Evolutionary conservation across 768 basidiomycete species (phyloP).

Genomic region (Xerocomellus dryophilus): DNA sequence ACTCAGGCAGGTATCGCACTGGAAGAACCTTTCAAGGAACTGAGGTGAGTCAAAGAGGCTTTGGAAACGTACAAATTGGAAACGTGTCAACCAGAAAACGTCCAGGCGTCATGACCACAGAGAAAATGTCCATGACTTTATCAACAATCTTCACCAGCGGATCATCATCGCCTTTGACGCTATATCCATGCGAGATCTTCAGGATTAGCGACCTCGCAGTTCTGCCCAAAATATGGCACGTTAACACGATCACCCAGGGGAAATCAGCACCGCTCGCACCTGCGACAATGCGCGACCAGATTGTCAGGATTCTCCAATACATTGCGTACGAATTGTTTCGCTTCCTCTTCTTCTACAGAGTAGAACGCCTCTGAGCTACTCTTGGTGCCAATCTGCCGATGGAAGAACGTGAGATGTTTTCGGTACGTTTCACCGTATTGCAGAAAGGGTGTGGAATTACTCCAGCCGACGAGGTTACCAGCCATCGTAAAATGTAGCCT

Average conservation of each 20-base stretch:
- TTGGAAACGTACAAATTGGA: slow-evolving; percentile 6
- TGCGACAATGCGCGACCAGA: slow-evolving; percentile 3
- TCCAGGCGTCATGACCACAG: slow-evolving; percentile 2
- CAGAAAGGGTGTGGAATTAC: neutral
- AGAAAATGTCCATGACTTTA: slow-evolving; percentile 17
- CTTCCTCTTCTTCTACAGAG: slow-evolving; percentile 1
- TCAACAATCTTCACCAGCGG: slow-evolving; percentile 31
- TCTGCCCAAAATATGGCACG: slow-evolving; percentile 18
- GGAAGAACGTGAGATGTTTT: slow-evolving; percentile 8
- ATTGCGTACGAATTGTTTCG: slow-evolving; percentile 1
- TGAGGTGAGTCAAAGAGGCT: neutral
- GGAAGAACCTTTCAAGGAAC: neutral
- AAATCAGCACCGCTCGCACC: neutral
- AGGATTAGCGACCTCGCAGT: slow-evolving; percentile 34
- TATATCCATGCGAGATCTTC: slow-evolving; percentile 36
- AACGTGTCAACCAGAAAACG: slow-evolving; percentile 11
- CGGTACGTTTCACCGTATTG: slow-evolving; percentile 7
- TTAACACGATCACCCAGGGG: neutral
- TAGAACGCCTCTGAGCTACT: slow-evolving; percentile 3
- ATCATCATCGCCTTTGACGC: slow-evolving; percentile 31
- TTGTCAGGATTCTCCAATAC: slow-evolving; percentile 2
- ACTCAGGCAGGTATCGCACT: slow-evolving; percentile 21
- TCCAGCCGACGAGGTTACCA: slow-evolving; percentile 23
- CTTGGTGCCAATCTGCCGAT: slow-evolving; percentile 7
- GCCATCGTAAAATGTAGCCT: slow-evolving; percentile 10